phyloP scores from a whole-genome alignment of 2,329 filamentous ascomycete species.

The Curvularia hawaiiensis region DNA sequence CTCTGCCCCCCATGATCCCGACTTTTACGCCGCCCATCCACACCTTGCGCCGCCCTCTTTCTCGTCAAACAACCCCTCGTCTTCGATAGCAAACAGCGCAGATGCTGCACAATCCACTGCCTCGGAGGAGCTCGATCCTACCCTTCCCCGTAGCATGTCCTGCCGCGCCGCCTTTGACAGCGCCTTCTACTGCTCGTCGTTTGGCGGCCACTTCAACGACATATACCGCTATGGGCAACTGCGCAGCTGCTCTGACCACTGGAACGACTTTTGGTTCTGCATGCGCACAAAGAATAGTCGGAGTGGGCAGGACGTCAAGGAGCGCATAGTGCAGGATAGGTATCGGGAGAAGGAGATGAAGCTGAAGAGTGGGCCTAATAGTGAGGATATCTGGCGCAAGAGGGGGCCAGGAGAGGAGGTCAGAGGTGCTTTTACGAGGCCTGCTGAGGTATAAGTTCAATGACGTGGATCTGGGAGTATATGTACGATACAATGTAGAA shows the following conservation, averaged over 20 bases:
- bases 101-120: constrained; percentile 9
- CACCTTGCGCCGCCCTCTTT: constrained; percentile 49
- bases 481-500: background rate
- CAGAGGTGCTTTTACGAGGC: constrained; percentile 31
- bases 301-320: constrained; percentile 60
- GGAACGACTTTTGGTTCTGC: constrained; percentile 97
- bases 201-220: constrained; percentile 89
- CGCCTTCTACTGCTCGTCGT: constrained; percentile 90
- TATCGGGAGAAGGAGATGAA: constrained; percentile 70
- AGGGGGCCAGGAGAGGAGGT: constrained; percentile 56
- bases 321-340: constrained; percentile 65
- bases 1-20: constrained; percentile 55
- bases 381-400: constrained; percentile 88
- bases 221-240: constrained; percentile 86
- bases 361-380: constrained; percentile 73
- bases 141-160: constrained; percentile 79
- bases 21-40: constrained; percentile 60
- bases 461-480: background rate
- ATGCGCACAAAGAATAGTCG: constrained; percentile 76
- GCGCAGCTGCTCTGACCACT: constrained; percentile 79
- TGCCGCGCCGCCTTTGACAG: constrained; percentile 90
- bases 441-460: constrained; percentile 9
- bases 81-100: constrained; percentile 9
- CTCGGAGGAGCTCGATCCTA: constrained; percentile 29
- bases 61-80: constrained; percentile 17